Percentiles rank a stretch among this genome's conserved stretches.
phyloP scores from a whole-genome alignment of 1,139 yeast species.

The Pichia sp. region DNA sequence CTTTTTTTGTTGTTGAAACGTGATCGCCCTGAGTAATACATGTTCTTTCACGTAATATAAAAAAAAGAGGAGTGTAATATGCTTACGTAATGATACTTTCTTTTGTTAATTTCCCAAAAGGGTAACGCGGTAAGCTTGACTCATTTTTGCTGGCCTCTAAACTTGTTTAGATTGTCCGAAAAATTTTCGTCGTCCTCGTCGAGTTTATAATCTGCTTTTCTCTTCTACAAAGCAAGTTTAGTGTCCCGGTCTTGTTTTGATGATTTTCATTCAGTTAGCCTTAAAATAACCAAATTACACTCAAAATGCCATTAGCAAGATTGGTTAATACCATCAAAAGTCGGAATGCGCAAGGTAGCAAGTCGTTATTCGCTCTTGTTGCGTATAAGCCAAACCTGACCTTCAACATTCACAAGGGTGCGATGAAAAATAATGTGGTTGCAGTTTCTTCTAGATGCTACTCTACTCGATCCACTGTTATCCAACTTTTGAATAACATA shows the following conservation, averaged over 20 bases:
- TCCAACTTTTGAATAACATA: slow-evolving; percentile 88
- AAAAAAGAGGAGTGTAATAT: neutral
- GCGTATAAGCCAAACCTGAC: slow-evolving; percentile 11
- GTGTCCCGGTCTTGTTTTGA: no score
- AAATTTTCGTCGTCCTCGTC: slow-evolving; percentile 7
- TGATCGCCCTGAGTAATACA: no score
- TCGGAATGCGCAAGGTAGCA: slow-evolving; percentile 5
- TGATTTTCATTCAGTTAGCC: no score
- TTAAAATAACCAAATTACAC: neutral
- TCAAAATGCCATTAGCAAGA: slow-evolving; percentile 16
- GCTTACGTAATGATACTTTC: neutral
- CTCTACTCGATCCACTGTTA: slow-evolving; percentile 89
- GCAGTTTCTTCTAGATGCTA: slow-evolving; percentile 20
- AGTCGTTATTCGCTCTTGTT: slow-evolving; percentile 16
- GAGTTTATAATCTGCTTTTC: neutral
- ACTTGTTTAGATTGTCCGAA: slow-evolving; percentile 1
- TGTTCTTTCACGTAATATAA: no score
- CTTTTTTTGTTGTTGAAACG: no score
- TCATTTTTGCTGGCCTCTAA: slow-evolving; percentile 9
- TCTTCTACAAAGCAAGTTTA: no score
- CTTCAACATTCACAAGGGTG: neutral
- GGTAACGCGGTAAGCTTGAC: slow-evolving; percentile 22
- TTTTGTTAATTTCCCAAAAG: slow-evolving; percentile 11
- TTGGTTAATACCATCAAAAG: slow-evolving; percentile 10
- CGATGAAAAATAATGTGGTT: neutral